Conservation (phyloP, 495 filamentous ascomycete species). For the Penicillium verhagenii region DNA sequence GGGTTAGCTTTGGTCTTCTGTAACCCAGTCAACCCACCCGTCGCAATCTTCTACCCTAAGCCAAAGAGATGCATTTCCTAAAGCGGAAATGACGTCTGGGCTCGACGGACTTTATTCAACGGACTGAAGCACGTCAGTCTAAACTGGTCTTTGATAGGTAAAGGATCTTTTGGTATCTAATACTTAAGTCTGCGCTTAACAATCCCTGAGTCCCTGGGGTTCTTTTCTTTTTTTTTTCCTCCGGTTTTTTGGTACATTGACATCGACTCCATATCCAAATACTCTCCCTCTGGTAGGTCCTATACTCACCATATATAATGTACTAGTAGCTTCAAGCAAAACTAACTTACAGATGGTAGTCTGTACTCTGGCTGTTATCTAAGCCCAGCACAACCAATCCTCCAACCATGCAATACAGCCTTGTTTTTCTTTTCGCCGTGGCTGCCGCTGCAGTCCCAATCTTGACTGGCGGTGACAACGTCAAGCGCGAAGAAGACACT, state of each 20-base stretch:
- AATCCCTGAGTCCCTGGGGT: background rate
- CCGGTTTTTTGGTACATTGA: no score
- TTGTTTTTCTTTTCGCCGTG: conserved; percentile 8
- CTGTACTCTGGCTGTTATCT: no score
- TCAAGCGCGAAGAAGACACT: background rate
- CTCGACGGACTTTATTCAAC: background rate
- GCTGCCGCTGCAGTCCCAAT: conserved; percentile 5
- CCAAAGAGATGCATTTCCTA: background rate
- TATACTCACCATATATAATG: no score
- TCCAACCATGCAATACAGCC: conserved; percentile 4
- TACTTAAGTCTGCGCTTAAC: background rate
- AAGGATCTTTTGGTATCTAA: background rate
- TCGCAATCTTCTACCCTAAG: no score
- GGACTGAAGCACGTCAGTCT: background rate
- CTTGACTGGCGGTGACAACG: background rate
- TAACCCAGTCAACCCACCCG: background rate
- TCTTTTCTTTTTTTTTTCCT: conserved; percentile 1
- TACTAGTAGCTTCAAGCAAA: no score
- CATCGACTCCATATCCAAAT: no score
- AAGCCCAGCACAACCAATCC: background rate
- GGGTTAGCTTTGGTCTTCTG: background rate
- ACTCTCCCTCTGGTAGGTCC: no score
- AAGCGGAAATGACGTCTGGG: background rate
- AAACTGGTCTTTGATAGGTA: background rate
- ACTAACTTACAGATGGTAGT: no score